Conservation (phyloP, 495 filamentous ascomycete species). For the Bryoglossum gracile region DNA sequence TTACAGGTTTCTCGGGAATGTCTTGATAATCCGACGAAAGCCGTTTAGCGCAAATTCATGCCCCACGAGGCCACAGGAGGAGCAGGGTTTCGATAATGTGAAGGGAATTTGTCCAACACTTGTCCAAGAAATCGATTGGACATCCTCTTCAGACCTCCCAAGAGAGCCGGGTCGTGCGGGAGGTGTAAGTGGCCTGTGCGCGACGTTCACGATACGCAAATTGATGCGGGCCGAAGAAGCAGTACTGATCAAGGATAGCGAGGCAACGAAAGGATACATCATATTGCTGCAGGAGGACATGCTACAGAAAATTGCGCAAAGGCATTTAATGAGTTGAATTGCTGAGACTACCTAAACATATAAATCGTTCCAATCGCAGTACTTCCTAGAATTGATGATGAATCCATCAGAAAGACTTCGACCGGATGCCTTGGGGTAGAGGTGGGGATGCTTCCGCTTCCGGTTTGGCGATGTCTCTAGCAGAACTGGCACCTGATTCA, state of each 20-base stretch:
- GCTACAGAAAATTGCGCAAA: background rate
- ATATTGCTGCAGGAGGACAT: background rate
- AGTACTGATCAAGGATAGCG: background rate
- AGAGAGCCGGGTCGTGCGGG: too few species aligned
- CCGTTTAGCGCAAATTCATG: too few species aligned
- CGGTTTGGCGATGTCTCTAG: slow-evolving; percentile 15
- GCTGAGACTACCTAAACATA: background rate
- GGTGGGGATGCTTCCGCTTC: too few species aligned
- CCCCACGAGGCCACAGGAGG: too few species aligned
- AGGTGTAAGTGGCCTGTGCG: background rate
- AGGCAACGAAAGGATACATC: background rate
- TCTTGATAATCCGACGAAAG: too few species aligned
- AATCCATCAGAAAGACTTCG: background rate
- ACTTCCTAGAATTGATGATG: background rate
- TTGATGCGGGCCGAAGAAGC: background rate
- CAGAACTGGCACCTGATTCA: slow-evolving; percentile 10
- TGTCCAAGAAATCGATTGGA: too few species aligned
- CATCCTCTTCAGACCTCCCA: too few species aligned
- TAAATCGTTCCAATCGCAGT: background rate
- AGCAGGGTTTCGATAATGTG: too few species aligned
- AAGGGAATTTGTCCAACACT: too few species aligned
- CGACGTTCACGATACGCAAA: background rate
- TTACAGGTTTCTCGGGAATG: too few species aligned
- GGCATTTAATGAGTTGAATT: background rate
- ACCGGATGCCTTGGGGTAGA: background rate